Evolutionary conservation across 345 rosid species (phyloP).

Genomic region (Hypericum perforatum): DNA sequence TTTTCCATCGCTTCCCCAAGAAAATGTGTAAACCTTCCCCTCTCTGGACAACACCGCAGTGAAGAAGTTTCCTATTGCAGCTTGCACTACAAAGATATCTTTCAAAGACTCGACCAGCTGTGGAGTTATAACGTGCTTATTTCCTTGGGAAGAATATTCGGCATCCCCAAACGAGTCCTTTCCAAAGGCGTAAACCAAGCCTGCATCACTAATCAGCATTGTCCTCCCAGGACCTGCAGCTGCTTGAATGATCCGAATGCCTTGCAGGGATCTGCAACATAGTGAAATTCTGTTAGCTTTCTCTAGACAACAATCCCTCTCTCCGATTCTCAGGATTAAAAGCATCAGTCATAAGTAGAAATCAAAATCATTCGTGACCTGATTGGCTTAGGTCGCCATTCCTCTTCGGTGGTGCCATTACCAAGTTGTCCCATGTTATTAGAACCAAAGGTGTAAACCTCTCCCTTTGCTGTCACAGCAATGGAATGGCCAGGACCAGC

Average conservation of each 20-base stretch:
- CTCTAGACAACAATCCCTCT: constrained; percentile 18
- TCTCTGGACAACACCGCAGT: constrained; percentile 89
- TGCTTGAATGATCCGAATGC: constrained; percentile 89
- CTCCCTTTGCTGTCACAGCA: constrained; percentile 65
- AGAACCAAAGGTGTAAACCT: constrained; percentile 75
- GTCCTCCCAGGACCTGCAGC: constrained; percentile 81
- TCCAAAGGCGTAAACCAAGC: constrained; percentile 74
- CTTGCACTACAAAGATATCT: constrained; percentile 81
- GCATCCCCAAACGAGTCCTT: constrained; percentile 74
- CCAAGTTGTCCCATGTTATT: constrained; percentile 90
- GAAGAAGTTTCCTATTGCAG: constrained; percentile 80
- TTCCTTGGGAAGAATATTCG: constrained; percentile 50
- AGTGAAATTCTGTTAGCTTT: constrained; percentile 40
- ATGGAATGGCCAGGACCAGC: constrained; percentile 98
- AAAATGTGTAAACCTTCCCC: constrained; percentile 88
- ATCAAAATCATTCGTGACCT: constrained; percentile 47
- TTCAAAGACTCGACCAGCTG: constrained; percentile 70
- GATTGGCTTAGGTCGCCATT: constrained; percentile 71
- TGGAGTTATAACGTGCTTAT: constrained; percentile 55
- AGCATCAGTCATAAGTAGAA: constrained; percentile 22
- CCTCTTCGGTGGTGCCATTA: constrained; percentile 74
- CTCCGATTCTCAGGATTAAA: constrained; percentile 21
- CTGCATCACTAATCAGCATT: constrained; percentile 88
- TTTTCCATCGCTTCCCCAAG: constrained; percentile 75
- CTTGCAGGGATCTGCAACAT: constrained; percentile 81